phyloP scores from a whole-genome alignment of 2,329 filamentous ascomycete species.

The Colletotrichum plurivorum region DNA sequence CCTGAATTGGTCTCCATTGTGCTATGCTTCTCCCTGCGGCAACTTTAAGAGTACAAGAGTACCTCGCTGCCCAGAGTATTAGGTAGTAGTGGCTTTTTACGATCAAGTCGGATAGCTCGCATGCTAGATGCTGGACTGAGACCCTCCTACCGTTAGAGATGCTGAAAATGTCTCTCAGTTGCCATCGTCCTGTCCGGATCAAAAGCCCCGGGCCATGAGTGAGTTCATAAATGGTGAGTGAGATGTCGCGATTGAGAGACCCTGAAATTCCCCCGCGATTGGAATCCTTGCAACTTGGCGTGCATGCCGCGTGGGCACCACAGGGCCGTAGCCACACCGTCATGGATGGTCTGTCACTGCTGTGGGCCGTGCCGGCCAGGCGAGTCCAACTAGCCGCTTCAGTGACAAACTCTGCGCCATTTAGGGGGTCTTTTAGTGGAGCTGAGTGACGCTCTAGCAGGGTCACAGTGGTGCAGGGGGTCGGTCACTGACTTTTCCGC shows the following conservation, averaged over 20 bases:
- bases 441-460: no score
- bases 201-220: background rate
- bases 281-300: slow-evolving; percentile 28
- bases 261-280: slow-evolving; percentile 30
- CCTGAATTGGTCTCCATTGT: no score
- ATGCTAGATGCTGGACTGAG: no score
- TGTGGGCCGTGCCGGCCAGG: slow-evolving; percentile 3
- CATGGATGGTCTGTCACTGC: slow-evolving; percentile 14
- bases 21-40: no score
- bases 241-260: background rate
- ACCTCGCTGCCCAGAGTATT: no score
- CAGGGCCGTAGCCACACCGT: slow-evolving; percentile 20
- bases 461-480: background rate
- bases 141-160: no score
- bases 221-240: no score
- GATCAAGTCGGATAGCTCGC: no score
- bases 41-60: no score
- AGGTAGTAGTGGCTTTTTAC: no score
- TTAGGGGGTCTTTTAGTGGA: background rate
- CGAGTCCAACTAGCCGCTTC: slow-evolving; percentile 11
- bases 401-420: slow-evolving; percentile 8
- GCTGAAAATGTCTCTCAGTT: no score
- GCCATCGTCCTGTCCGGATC: background rate
- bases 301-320: slow-evolving; percentile 23
- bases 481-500: no score